A percentile compares a stretch with the other conserved stretches of the same genome.
Conservation (phyloP, 768 basidiomycete species). For the Favolaschia claudopus region DNA sequence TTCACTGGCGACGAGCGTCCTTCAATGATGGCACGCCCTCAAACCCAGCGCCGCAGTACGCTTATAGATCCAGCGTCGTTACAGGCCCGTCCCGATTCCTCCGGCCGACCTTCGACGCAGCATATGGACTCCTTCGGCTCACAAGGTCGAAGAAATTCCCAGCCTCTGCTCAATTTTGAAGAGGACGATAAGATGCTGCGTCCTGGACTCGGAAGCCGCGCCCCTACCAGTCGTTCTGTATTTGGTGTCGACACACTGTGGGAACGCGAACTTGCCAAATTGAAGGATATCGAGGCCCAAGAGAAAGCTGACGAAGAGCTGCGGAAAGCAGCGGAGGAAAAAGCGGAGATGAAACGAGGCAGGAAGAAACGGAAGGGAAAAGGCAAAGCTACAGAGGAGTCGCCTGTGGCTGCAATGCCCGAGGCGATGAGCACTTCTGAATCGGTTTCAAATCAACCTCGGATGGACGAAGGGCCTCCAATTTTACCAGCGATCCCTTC, state of each 20-base stretch:
- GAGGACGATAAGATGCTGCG: slow-evolving; percentile 50
- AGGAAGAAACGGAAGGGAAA: slow-evolving; percentile 51
- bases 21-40: slow-evolving; percentile 88
- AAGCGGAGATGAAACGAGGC: slow-evolving; percentile 52
- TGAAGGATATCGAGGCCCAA: slow-evolving; percentile 75
- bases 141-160: slow-evolving; percentile 57
- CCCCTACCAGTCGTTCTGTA: slow-evolving; percentile 71
- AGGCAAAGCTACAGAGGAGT: slow-evolving; percentile 7
- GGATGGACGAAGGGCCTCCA: slow-evolving; percentile 49
- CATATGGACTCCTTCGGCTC: slow-evolving; percentile 52
- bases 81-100: slow-evolving; percentile 33
- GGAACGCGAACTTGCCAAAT: slow-evolving; percentile 86
- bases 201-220: slow-evolving; percentile 34
- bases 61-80: slow-evolving; percentile 77
- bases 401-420: slow-evolving; percentile 7
- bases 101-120: slow-evolving; percentile 51
- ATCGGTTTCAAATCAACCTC: slow-evolving; percentile 33
- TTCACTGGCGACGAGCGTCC: slow-evolving; percentile 90
- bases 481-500: slow-evolving; percentile 53
- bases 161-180: slow-evolving; percentile 74
- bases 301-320: slow-evolving; percentile 69
- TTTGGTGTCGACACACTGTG: slow-evolving; percentile 95
- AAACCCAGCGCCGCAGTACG: slow-evolving; percentile 63
- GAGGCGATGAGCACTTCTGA: slow-evolving; percentile 10
- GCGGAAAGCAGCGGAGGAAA: slow-evolving; percentile 52